Evolutionary conservation across 331 rosid species (phyloP).

Genomic region (Rosa hybrid): DNA sequence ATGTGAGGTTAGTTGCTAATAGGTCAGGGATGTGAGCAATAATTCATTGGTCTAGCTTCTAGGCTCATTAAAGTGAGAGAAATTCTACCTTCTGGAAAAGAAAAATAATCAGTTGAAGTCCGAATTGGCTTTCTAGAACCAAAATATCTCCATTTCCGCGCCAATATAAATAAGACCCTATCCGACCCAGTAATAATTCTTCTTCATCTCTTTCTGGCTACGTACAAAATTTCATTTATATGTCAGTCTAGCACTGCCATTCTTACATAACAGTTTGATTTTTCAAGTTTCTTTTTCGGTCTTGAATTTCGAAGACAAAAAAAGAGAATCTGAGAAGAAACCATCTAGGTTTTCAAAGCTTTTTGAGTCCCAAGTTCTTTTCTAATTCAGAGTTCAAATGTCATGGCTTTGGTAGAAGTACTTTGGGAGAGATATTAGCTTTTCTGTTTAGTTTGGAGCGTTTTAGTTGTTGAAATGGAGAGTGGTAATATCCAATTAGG

Average conservation of each 20-base stretch:
- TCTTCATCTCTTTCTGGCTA: too few species aligned
- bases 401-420: neutral
- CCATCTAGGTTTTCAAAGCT: neutral
- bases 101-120: neutral
- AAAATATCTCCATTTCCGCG: too few species aligned
- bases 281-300: neutral
- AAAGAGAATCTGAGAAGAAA: neutral
- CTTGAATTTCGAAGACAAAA: neutral
- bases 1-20: too few species aligned
- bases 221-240: neutral
- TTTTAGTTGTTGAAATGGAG: slow-evolving; percentile 35
- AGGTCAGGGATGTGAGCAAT: neutral
- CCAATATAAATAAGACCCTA: too few species aligned
- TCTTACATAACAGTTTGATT: neutral
- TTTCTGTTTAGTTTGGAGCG: neutral
- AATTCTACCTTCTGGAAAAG: neutral
- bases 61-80: neutral
- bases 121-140: neutral
- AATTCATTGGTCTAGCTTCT: neutral
- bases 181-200: too few species aligned
- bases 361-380: neutral
- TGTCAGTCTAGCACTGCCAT: neutral
- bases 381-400: neutral
- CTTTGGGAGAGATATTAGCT: neutral
- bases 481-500: slow-evolving; percentile 23